Percentiles rank a stretch among this genome's conserved stretches.
These are phyloP conservation scores for Metschnikowia aberdeeniae DNA, from an alignment of 805 yeast species.

Conservation along the genomic window DNA sequence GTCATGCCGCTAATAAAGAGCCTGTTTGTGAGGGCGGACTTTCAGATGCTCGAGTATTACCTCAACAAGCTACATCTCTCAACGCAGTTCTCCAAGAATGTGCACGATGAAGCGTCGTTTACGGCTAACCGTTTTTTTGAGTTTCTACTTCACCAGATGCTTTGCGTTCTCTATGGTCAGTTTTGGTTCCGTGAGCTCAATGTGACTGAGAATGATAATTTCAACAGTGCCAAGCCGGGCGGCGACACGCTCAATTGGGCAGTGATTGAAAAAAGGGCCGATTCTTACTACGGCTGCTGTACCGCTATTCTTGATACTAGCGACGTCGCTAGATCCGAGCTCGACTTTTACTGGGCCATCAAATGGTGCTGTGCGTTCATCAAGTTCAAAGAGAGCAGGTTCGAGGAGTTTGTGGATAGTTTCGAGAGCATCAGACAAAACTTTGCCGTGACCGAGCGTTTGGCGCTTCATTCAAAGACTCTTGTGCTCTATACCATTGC, in stretches of 20 bases:
- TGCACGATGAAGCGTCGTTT: constrained; percentile 19
- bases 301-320: constrained; percentile 14
- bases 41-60: constrained; percentile 16
- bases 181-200: constrained; percentile 19
- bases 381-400: constrained; percentile 24
- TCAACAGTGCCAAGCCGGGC: background rate
- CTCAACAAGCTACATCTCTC: constrained; percentile 16
- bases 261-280: constrained; percentile 20
- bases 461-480: constrained; percentile 13
- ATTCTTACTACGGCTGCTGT: constrained; percentile 22
- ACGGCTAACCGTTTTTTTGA: constrained; percentile 26
- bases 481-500: constrained; percentile 24
- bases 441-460: background rate
- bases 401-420: constrained; percentile 23
- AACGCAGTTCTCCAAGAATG: constrained; percentile 24
- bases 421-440: constrained; percentile 16
- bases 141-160: constrained; percentile 25
- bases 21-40: constrained; percentile 19
- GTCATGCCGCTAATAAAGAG: constrained; percentile 8
- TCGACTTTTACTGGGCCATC: constrained; percentile 20
- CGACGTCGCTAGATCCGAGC: constrained; percentile 15
- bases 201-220: background rate
- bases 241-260: constrained; percentile 8
- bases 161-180: constrained; percentile 19
- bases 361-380: constrained; percentile 22